A percentile compares a stretch with the other conserved stretches of the same genome.
Conservation (phyloP, 495 filamentous ascomycete species). For the Tuber brumale region DNA sequence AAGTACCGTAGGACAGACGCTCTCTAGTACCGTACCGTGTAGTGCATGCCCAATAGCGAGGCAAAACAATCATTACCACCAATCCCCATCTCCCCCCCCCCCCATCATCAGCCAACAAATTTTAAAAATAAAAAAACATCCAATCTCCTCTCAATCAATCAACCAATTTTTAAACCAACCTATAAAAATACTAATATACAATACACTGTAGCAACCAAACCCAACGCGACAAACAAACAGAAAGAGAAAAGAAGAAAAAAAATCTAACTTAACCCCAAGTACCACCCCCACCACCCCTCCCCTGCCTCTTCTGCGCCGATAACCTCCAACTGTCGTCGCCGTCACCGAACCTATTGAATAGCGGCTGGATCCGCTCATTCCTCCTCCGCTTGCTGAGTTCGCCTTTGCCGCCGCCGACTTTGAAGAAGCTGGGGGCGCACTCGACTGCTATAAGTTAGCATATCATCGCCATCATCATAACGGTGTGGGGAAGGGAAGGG, state of each 20-base stretch:
- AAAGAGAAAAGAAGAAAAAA: background rate
- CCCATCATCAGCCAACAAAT: background rate
- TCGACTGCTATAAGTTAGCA: constrained; percentile 52
- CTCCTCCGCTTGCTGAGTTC: constrained; percentile 84
- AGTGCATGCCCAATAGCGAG: background rate
- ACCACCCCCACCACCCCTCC: constrained; percentile 82
- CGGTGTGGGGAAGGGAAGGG: background rate
- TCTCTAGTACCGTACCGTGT: background rate
- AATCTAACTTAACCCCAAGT: constrained; percentile 71
- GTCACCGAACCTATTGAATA: constrained; percentile 80
- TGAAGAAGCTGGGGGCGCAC: constrained; percentile 95
- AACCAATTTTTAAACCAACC: background rate
- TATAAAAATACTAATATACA: background rate
- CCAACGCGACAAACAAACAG: constrained; percentile 1
- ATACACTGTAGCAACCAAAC: background rate
- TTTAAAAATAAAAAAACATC: background rate
- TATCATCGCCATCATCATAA: background rate
- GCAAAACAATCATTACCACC: background rate
- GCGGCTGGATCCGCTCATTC: constrained; percentile 85
- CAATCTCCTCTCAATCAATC: background rate
- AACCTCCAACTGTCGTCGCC: constrained; percentile 93
- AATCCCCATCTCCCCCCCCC: background rate
- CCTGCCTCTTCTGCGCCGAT: constrained; percentile 77
- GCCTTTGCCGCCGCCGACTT: constrained; percentile 78
- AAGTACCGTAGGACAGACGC: background rate